Conservation (phyloP, 1,284 basidiomycete genomes). For the Cryptococcus hybrid region DNA sequence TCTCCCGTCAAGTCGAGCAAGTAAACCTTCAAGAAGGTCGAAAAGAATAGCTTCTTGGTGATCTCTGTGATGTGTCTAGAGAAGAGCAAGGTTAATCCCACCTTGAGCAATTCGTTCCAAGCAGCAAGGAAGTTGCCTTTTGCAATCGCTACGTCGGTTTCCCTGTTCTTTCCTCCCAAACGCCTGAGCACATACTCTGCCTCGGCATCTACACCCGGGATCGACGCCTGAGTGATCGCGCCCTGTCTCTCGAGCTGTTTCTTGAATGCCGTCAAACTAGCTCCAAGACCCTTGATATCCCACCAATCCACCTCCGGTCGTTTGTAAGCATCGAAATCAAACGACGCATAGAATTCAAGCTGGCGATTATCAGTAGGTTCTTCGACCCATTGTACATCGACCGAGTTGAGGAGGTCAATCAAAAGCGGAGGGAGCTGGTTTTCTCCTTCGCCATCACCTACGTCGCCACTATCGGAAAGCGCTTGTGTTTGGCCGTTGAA, state of each 20-base stretch:
- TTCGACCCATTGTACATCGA: slow-evolving; percentile 87
- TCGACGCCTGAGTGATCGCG: slow-evolving; percentile 54
- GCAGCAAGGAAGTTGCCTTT: slow-evolving; percentile 69
- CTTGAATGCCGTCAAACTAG: slow-evolving; percentile 62
- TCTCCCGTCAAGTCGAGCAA: slow-evolving; percentile 48
- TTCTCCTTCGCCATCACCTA: slow-evolving; percentile 51
- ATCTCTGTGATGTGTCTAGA: slow-evolving; percentile 68
- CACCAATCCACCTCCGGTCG: slow-evolving; percentile 70
- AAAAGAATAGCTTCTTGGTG: slow-evolving; percentile 81
- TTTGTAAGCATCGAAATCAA: slow-evolving; percentile 74
- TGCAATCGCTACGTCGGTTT: slow-evolving; percentile 72
- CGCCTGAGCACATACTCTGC: slow-evolving; percentile 73
- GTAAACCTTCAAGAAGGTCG: slow-evolving; percentile 74
- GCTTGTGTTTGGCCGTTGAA: slow-evolving; percentile 58
- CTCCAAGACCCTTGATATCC: slow-evolving; percentile 67
- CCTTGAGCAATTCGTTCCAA: slow-evolving; percentile 79
- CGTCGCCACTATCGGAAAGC: slow-evolving; percentile 30
- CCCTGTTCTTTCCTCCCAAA: slow-evolving; percentile 81
- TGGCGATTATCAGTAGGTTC: slow-evolving; percentile 49
- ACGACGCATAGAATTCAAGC: slow-evolving; percentile 65
- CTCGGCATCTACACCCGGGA: slow-evolving; percentile 63
- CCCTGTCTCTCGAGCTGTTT: slow-evolving; percentile 66
- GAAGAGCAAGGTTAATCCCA: slow-evolving; percentile 80
- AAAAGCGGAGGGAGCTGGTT: slow-evolving; percentile 67
- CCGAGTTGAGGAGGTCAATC: slow-evolving; percentile 79